These are phyloP conservation scores for Populus davidiana DNA, from an alignment of 345 rosid genomes.

Conservation along the genomic window DNA sequence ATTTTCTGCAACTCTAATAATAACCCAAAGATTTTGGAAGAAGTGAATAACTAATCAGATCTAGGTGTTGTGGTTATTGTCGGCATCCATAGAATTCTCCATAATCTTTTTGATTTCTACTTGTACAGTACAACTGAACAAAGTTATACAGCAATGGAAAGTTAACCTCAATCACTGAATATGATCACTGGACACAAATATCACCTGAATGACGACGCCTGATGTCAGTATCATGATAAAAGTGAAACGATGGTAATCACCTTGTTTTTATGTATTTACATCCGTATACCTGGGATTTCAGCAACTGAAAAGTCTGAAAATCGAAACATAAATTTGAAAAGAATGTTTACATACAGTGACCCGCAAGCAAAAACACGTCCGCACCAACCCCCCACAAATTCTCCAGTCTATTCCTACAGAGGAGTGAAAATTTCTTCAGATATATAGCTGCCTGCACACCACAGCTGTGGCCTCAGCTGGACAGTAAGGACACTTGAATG, in stretches of 20 bases:
- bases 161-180: background rate
- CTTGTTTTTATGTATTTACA: background rate
- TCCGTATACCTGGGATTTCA: background rate
- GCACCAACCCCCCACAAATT: background rate
- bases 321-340: conserved; percentile 15
- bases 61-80: background rate
- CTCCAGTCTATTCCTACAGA: background rate
- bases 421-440: conserved; percentile 25
- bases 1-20: background rate
- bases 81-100: background rate
- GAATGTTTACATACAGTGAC: conserved; percentile 29
- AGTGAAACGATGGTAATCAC: background rate
- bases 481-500: conserved; percentile 65
- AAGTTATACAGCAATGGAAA: no score
- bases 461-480: conserved; percentile 46
- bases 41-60: background rate
- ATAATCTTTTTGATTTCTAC: background rate
- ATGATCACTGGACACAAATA: background rate
- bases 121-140: background rate
- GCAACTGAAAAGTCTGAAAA: conserved; percentile 11
- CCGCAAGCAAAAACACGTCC: conserved; percentile 13
- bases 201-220: background rate
- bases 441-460: conserved; percentile 50
- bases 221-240: background rate
- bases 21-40: background rate